Evolutionary conservation across 2,329 filamentous ascomycete species (phyloP).

Genomic region (Emergomyces pasteurianus): DNA sequence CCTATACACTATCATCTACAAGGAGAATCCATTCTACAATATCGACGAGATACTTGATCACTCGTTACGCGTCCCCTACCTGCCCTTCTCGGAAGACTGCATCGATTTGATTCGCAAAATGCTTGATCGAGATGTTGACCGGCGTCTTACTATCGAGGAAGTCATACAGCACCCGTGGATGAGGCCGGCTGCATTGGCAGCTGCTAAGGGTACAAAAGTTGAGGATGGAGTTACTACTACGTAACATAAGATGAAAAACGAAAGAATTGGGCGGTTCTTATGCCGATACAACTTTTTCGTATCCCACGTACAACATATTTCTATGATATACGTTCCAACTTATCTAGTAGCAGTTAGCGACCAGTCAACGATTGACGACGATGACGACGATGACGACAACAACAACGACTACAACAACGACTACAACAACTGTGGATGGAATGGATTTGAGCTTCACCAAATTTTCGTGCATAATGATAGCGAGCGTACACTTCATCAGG

Average conservation of each 20-base stretch:
- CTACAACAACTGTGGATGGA: no score
- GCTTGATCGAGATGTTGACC: conserved; percentile 79
- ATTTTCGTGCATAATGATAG: neutral
- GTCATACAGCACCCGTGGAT: conserved; percentile 84
- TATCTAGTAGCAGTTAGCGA: neutral
- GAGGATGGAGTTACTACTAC: neutral
- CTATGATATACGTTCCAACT: neutral
- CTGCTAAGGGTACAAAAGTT: neutral
- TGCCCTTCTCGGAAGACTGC: conserved; percentile 60
- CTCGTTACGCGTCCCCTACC: conserved; percentile 73
- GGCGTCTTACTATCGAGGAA: conserved; percentile 73
- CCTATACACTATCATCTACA: conserved; percentile 97
- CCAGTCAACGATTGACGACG: neutral
- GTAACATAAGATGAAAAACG: neutral
- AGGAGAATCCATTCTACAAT: conserved; percentile 98
- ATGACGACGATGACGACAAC: neutral
- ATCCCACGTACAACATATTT: neutral
- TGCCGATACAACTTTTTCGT: neutral
- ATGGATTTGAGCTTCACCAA: neutral
- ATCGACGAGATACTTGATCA: conserved; percentile 99
- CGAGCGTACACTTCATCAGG: neutral
- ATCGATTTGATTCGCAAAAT: conserved; percentile 85
- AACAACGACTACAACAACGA: neutral
- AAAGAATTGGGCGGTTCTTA: neutral
- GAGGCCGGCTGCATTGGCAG: conserved; percentile 6